Percentiles rank a stretch among this genome's conserved stretches.
Conservation (phyloP, 345 rosid genomes). For the rapeseed (Brassica napus) region DNA sequence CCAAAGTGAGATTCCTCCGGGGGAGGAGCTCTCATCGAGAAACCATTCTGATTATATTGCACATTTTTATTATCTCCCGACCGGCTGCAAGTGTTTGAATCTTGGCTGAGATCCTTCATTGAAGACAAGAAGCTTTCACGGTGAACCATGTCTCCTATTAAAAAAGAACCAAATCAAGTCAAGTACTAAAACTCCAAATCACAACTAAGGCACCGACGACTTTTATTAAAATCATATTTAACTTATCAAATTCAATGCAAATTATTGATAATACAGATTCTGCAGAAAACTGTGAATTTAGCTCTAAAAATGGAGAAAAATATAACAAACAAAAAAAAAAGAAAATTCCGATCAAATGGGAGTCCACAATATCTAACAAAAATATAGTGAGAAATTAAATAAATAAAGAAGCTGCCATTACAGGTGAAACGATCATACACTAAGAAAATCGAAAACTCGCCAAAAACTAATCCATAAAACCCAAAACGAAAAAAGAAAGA, state of each 20-base stretch:
- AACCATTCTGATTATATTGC: conserved; percentile 52
- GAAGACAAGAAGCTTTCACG: conserved; percentile 68
- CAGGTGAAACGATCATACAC: conserved; percentile 18
- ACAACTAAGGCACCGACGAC: conserved; percentile 24
- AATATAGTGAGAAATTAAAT: neutral
- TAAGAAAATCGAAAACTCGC: conserved; percentile 1
- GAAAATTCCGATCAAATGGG: conserved; percentile 24
- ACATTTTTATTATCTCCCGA: conserved; percentile 55
- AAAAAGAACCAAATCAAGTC: neutral
- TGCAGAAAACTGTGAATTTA: neutral
- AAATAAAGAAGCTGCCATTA: conserved; percentile 16
- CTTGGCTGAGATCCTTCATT: conserved; percentile 75
- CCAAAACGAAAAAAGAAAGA: neutral
- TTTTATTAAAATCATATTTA: neutral
- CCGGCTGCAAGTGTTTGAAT: conserved; percentile 61
- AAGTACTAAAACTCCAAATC: neutral
- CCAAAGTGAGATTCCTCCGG: conserved; percentile 47
- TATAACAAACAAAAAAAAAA: neutral
- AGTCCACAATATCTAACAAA: neutral
- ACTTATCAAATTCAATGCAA: neutral
- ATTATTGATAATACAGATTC: neutral
- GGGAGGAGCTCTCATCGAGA: conserved; percentile 44
- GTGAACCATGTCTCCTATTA: conserved; percentile 77
- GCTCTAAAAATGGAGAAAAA: neutral
- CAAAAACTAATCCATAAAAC: conserved; percentile 2